Conservation (phyloP, 345 rosid genomes). For the Gossypium thurberi region DNA sequence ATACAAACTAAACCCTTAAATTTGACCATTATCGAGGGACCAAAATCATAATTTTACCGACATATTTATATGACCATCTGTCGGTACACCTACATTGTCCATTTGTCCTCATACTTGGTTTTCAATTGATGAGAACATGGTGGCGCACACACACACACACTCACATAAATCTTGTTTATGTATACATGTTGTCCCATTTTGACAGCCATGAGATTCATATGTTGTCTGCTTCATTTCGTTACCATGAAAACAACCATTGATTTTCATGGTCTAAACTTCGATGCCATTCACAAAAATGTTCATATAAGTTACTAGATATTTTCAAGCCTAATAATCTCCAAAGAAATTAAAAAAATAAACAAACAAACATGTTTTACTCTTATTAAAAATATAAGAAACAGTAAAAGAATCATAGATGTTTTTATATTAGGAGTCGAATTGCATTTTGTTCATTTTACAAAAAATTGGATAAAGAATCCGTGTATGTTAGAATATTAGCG, state of each 20-base stretch:
- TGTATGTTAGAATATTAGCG: no score
- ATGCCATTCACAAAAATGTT: background rate
- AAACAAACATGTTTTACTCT: background rate
- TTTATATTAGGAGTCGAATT: no score
- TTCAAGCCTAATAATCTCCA: background rate
- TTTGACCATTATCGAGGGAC: no score
- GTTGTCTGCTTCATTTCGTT: constrained; percentile 11
- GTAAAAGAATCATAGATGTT: no score
- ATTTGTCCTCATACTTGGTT: background rate
- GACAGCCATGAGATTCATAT: constrained; percentile 16
- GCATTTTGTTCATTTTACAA: no score
- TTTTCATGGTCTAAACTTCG: background rate
- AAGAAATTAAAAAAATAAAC: no score
- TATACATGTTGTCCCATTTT: constrained; percentile 13
- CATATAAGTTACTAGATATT: background rate
- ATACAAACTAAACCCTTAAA: no score
- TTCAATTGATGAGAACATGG: constrained; percentile 15
- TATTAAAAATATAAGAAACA: background rate
- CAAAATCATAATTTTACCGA: no score
- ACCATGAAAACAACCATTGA: background rate
- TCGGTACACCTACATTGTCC: constrained; percentile 8
- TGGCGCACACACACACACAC: background rate
- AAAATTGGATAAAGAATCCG: no score
- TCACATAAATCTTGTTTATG: background rate
- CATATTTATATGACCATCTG: constrained; percentile 4